Conservation (phyloP, 1,139 yeast genomes). For the Arxiozyma bovina region DNA sequence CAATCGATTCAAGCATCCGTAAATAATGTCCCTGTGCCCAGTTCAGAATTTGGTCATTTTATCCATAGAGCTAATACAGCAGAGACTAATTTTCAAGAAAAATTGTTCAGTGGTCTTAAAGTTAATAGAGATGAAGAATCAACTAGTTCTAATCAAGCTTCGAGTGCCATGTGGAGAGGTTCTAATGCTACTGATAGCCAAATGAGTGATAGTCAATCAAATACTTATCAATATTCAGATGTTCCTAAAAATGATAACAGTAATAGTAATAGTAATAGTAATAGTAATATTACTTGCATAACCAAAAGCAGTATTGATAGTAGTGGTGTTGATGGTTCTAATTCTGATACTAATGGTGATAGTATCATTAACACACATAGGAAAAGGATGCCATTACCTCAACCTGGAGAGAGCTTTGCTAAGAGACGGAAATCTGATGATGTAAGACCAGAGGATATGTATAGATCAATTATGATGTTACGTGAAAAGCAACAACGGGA, state of each 20-base stretch:
- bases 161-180: background rate
- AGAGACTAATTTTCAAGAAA: constrained; percentile 27
- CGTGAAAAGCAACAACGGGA: constrained; percentile 40
- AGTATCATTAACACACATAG: background rate
- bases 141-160: background rate
- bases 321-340: background rate
- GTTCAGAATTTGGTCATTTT: background rate
- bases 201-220: background rate
- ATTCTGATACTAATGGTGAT: background rate
- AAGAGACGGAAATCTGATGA: constrained; percentile 37
- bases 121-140: constrained; percentile 28
- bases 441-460: constrained; percentile 76
- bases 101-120: constrained; percentile 30
- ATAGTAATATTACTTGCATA: background rate
- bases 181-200: background rate
- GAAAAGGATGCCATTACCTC: background rate
- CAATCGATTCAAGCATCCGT: background rate
- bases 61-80: constrained; percentile 5
- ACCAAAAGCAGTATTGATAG: background rate
- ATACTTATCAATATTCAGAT: background rate
- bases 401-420: constrained; percentile 19
- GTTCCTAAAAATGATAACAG: background rate
- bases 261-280: constrained; percentile 4
- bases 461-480: constrained; percentile 70
- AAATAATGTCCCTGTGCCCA: background rate